Conservation (phyloP, 768 basidiomycete species). For the Phaeolepiota aurea region DNA sequence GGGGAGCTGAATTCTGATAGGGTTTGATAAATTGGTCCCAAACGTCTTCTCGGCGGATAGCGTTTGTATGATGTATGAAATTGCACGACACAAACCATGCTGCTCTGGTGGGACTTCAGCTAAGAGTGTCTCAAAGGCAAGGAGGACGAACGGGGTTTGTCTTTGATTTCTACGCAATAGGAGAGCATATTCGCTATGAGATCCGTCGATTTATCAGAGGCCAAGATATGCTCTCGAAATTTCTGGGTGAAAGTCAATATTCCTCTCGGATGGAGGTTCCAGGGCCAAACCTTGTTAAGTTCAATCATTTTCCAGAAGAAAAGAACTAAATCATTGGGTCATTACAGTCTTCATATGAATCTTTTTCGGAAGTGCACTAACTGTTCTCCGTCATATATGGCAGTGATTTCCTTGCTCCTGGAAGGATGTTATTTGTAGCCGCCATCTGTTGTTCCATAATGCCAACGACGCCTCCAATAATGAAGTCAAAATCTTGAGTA, state of each 20-base stretch:
- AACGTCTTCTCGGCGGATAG: conserved; percentile 81
- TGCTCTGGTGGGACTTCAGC: conserved; percentile 50
- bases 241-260: conserved; percentile 43
- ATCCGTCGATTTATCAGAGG: conserved; percentile 74
- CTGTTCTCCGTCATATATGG: conserved; percentile 80
- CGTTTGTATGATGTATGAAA: conserved; percentile 89
- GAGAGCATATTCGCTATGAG: conserved; percentile 72
- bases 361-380: conserved; percentile 27
- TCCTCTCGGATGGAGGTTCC: not conserved
- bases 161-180: conserved; percentile 83
- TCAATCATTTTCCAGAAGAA: conserved; percentile 91
- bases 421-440: conserved; percentile 65
- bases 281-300: conserved; percentile 68
- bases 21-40: conserved; percentile 56
- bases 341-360: not conserved
- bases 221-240: conserved; percentile 76
- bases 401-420: conserved; percentile 77
- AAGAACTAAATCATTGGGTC: conserved; percentile 39
- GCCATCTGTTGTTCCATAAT: conserved; percentile 73
- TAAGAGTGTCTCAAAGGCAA: conserved; percentile 20
- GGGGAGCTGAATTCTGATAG: conserved; percentile 59
- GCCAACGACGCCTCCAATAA: conserved; percentile 61
- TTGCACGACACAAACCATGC: conserved; percentile 81
- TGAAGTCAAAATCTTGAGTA: conserved; percentile 79
- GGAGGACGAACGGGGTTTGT: conserved; percentile 75